phyloP scores from a whole-genome alignment of 1,284 basidiomycete species.

The Mycena citricolor region DNA sequence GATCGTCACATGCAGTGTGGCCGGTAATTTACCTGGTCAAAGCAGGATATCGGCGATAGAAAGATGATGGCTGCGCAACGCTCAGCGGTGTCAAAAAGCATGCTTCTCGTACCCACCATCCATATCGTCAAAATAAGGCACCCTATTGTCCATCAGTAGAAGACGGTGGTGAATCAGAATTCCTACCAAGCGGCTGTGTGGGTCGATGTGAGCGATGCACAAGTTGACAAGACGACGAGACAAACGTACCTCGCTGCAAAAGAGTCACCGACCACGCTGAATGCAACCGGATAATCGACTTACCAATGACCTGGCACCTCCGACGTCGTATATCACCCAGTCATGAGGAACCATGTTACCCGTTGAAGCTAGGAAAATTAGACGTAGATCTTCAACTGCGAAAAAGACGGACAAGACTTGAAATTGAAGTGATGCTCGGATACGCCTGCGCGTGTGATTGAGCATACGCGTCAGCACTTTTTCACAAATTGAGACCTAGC shows the following conservation, averaged over 20 bases:
- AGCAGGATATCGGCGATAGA: conserved; percentile 67
- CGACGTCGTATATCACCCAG: conserved; percentile 47
- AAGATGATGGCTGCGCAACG: conserved; percentile 74
- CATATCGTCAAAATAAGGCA: conserved; percentile 69
- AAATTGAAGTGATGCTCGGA: conserved; percentile 50
- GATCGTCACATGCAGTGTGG: not conserved
- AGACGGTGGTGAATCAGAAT: conserved; percentile 3
- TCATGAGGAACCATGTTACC: conserved; percentile 14
- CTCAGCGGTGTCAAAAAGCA: too few species aligned
- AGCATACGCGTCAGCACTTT: not conserved
- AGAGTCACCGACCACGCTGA: not conserved
- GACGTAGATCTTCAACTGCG: too few species aligned
- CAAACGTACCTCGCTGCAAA: conserved; percentile 13
- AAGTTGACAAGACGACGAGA: too few species aligned
- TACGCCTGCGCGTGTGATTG: conserved; percentile 34
- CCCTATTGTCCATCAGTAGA: conserved; percentile 35
- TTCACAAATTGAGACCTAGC: conserved; percentile 35
- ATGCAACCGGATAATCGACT: not conserved
- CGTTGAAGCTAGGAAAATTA: not conserved
- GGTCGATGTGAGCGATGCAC: not conserved
- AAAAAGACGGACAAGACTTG: conserved; percentile 11
- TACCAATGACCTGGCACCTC: conserved; percentile 34
- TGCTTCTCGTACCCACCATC: conserved; percentile 36
- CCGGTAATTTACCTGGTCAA: conserved; percentile 53
- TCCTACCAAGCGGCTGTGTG: not conserved